Base-by-base conservation (phyloP, 805 yeast genomes). In the Wickerhamiella lipophila region DNA sequence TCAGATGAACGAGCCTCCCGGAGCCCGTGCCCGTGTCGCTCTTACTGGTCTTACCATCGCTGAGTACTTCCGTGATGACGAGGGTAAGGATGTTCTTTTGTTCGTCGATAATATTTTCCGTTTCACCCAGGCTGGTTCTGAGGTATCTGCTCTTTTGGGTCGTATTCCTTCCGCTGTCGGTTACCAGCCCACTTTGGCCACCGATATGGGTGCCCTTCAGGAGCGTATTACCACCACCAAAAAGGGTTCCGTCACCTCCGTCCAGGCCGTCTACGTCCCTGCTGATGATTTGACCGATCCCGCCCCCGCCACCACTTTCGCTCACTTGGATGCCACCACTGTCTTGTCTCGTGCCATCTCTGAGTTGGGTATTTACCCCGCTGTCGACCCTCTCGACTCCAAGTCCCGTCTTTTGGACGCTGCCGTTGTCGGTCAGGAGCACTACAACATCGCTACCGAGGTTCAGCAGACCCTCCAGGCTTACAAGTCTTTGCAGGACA, bases 151-250 rank as follows among this genome's bases (percentile, higher is more conserved):
- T 63, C 78, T 89, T 76, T 78, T 89, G 70, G 98, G 98, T 77
- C 96, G 98, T 85, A 89, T 89, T 71, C 98, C 98, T 73, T 92
- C 98, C 62, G 98, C 98, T 65, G 98, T 92, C 86, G 98, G 98
- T 85, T 89, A 89, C 76, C 98, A 89, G 78, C 98, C 98, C 74
- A 89, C 98, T 64, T 80, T 89, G 76, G 96, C 98, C 77, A 92
- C 98, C 68, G 98, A 92, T 87, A 92, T 92, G 98, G 98, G 98
- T 86, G 79, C 86, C 70, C 79, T 92, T 70, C 98, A 92, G 80
- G 98, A 92, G 79, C 89, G 98, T 80, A 92, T 92, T 76, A 92
- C 98, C 76, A 89, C 98, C 76, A 92, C 98, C 71, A 80, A 78
- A 74, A 92, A 92, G 81, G 98, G 98, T 80, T 92, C 98, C 71